Percentiles rank a stretch among this genome's conserved stretches.
phyloP scores from a whole-genome alignment of 305 asterid genomes.

The Striga hermonthica region DNA sequence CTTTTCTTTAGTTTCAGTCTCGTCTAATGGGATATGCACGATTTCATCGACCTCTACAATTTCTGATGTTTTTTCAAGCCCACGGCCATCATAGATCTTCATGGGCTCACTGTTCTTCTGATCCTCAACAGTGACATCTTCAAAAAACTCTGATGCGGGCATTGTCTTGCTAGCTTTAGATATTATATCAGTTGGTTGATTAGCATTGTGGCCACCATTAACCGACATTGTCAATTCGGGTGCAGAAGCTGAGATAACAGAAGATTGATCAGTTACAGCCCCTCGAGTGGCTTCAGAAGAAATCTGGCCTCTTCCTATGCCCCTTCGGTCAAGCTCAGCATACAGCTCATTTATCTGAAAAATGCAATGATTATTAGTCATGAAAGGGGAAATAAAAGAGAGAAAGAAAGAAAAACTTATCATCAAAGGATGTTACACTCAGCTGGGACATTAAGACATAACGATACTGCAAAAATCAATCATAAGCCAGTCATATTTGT shows the following conservation, averaged over 20 bases:
- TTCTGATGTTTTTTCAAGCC: constrained; percentile 43
- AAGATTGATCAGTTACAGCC: constrained; percentile 37
- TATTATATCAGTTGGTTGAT: constrained; percentile 33
- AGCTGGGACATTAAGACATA: constrained; percentile 10
- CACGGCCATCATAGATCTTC: constrained; percentile 29
- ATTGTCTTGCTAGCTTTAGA: constrained; percentile 36
- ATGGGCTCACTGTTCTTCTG: constrained; percentile 35
- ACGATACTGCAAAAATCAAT: neutral
- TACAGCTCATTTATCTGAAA: constrained; percentile 61
- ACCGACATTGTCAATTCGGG: constrained; percentile 34
- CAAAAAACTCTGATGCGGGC: constrained; percentile 39
- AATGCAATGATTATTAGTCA: constrained; percentile 12
- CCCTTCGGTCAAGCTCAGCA: constrained; percentile 47
- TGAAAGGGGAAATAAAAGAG: neutral
- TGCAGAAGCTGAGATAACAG: constrained; percentile 32
- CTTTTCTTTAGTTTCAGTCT: constrained; percentile 39
- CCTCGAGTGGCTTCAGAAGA: constrained; percentile 30
- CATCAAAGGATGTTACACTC: neutral
- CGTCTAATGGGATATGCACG: constrained; percentile 72
- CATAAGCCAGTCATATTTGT: constrained; percentile 7
- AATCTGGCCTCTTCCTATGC: constrained; percentile 32
- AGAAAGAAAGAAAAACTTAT: neutral
- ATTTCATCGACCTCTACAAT: constrained; percentile 53
- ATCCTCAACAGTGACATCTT: constrained; percentile 36
- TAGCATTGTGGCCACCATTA: constrained; percentile 28